Conservation (phyloP, 768 basidiomycete species). For the Boletus sensibilis region DNA sequence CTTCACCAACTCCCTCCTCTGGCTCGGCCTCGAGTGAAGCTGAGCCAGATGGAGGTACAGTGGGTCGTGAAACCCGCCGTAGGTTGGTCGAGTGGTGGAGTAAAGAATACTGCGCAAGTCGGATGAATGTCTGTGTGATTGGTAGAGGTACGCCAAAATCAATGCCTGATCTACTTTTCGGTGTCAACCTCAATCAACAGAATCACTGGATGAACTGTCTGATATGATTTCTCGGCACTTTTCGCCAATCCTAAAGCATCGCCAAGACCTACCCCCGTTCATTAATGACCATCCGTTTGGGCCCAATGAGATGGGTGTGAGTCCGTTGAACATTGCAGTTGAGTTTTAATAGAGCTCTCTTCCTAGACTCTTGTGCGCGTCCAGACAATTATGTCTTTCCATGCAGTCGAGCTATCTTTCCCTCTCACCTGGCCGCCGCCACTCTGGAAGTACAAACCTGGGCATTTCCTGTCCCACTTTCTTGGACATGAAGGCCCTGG, state of each 20-base stretch:
- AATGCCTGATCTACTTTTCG: neutral
- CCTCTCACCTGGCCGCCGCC: slow-evolving; percentile 71
- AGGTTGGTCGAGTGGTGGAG: slow-evolving; percentile 85
- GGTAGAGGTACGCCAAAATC: slow-evolving; percentile 59
- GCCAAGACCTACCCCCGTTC: slow-evolving; percentile 56
- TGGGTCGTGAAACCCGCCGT: slow-evolving; percentile 78
- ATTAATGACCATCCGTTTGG: slow-evolving; percentile 77
- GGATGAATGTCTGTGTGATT: slow-evolving; percentile 78
- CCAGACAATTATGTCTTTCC: slow-evolving; percentile 88
- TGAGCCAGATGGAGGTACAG: slow-evolving; percentile 72
- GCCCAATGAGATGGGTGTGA: slow-evolving; percentile 64
- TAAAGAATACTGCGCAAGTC: slow-evolving; percentile 75
- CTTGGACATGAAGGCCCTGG: slow-evolving; percentile 92
- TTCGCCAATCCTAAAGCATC: slow-evolving; percentile 68
- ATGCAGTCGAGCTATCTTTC: slow-evolving; percentile 80
- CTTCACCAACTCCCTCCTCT: slow-evolving; percentile 61
- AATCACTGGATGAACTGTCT: slow-evolving; percentile 72
- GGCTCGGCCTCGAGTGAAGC: slow-evolving; percentile 51
- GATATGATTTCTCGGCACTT: slow-evolving; percentile 63
- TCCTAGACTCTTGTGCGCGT: slow-evolving; percentile 73
- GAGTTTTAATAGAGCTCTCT: slow-evolving; percentile 9
- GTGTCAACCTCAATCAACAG: slow-evolving; percentile 36
- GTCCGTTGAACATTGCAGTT: slow-evolving; percentile 29
- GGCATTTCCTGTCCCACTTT: slow-evolving; percentile 72
- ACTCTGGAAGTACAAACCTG: slow-evolving; percentile 78